A percentile compares a stretch with the other conserved stretches of the same genome.
phyloP scores from a whole-genome alignment of 2,329 filamentous ascomycete species.

The Septoria petroselini region DNA sequence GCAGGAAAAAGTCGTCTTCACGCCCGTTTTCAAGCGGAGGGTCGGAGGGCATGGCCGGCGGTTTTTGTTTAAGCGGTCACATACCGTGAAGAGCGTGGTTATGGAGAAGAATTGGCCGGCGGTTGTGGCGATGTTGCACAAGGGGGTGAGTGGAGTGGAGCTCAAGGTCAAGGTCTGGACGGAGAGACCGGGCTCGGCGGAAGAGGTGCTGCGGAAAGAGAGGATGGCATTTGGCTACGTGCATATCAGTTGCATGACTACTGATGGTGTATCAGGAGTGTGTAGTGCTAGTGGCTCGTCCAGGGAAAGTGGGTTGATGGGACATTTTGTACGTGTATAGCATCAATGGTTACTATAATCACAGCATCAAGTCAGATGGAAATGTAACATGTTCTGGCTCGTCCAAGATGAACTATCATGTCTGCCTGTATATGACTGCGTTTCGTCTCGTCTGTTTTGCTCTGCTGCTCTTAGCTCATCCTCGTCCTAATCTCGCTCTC shows the following conservation, averaged over 20 bases:
- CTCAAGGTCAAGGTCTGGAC: constrained; percentile 12
- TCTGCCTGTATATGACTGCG: too few relatives aligned
- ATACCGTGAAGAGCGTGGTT: background rate
- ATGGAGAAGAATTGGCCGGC: background rate
- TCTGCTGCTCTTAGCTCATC: background rate
- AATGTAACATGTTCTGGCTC: too few relatives aligned
- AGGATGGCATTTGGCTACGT: background rate
- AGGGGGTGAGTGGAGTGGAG: background rate
- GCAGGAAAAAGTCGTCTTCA: constrained; percentile 1
- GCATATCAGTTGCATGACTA: too few relatives aligned
- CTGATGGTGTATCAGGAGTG: too few relatives aligned
- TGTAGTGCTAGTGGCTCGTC: too few relatives aligned
- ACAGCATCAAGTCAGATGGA: too few relatives aligned
- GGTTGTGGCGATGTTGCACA: background rate
- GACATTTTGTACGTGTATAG: too few relatives aligned
- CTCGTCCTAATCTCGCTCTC: constrained; percentile 7
- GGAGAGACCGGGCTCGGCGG: constrained; percentile 1
- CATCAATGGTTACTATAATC: too few relatives aligned
- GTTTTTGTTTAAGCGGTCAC: background rate
- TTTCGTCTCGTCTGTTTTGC: too few relatives aligned
- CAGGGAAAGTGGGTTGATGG: too few relatives aligned
- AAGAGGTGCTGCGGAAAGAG: background rate
- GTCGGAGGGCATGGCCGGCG: background rate
- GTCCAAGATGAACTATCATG: too few relatives aligned
- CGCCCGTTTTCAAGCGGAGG: background rate